Percentiles rank a stretch among this genome's conserved stretches.
phyloP scores from a whole-genome alignment of 345 rosid genomes.

The Gossypium stocksii region DNA sequence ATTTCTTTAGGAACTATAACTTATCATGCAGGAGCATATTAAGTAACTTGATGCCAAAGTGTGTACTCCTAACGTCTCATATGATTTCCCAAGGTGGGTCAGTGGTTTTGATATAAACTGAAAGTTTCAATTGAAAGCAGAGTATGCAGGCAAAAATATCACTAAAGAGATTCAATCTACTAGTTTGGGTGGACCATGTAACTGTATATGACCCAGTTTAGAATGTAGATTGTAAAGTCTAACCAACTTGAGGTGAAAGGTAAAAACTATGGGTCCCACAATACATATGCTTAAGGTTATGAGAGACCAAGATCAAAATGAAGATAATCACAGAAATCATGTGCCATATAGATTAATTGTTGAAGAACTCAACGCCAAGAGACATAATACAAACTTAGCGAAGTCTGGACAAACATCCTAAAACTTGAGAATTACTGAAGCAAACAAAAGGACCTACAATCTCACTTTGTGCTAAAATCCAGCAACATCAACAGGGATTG shows the following conservation, averaged over 20 bases:
- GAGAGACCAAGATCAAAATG: background rate
- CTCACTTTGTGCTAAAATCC: background rate
- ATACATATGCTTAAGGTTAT: background rate
- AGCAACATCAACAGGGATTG: background rate
- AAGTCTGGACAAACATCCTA: constrained; percentile 1
- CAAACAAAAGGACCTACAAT: constrained; percentile 1
- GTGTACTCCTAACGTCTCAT: background rate
- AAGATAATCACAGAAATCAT: background rate
- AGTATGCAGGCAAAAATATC: background rate
- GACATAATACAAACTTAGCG: background rate
- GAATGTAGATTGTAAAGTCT: constrained; percentile 6
- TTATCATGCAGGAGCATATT: background rate
- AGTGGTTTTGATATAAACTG: background rate
- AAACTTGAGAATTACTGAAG: constrained; percentile 7
- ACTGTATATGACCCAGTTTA: background rate
- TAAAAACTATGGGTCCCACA: constrained; percentile 4
- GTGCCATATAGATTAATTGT: background rate
- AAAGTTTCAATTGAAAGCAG: constrained; percentile 9
- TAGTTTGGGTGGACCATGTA: background rate
- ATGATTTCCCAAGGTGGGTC: background rate
- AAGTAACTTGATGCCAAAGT: background rate
- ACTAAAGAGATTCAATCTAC: background rate
- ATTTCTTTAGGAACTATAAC: background rate
- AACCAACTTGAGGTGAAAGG: constrained; percentile 11
- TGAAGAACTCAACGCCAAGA: background rate